Percentiles rank a stretch among this genome's conserved stretches.
Conservation (phyloP, 2,329 filamentous ascomycete species). For the Claviceps africana region DNA sequence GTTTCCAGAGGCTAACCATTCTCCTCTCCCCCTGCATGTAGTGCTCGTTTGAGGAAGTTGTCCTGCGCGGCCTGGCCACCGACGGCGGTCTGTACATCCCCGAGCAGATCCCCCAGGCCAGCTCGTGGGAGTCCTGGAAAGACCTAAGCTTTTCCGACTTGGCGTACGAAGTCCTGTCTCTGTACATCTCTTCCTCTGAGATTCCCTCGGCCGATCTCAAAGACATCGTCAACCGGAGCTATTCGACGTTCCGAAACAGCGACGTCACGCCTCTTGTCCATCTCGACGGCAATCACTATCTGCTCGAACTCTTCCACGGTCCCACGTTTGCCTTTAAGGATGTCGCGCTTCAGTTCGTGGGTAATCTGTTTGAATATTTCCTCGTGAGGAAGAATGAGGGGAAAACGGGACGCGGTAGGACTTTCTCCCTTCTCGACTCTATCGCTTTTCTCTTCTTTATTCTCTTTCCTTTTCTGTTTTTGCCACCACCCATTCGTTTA, state of each 20-base stretch:
- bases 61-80: conserved; percentile 73
- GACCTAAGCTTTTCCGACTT: conserved; percentile 68
- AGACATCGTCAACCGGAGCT: conserved; percentile 70
- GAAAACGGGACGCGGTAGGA: conserved; percentile 43
- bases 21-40: conserved; percentile 17
- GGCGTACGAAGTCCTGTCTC: conserved; percentile 69
- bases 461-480: no score
- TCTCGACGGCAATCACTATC: conserved; percentile 62
- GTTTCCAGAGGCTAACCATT: neutral
- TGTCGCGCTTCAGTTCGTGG: conserved; percentile 85
- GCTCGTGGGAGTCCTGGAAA: conserved; percentile 44
- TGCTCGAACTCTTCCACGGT: conserved; percentile 92
- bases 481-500: neutral
- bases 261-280: conserved; percentile 68
- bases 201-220: conserved; percentile 71
- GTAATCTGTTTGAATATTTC: conserved; percentile 92
- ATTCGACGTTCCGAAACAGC: conserved; percentile 71
- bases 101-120: conserved; percentile 51
- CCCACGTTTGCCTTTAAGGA: conserved; percentile 96
- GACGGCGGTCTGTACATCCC: conserved; percentile 87
- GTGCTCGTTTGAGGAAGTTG: conserved; percentile 83
- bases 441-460: neutral
- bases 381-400: conserved; percentile 57
- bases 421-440: neutral
- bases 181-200: conserved; percentile 75